Base-by-base conservation (phyloP, 306 rosid species). In the Trifolium subterraneum region DNA sequence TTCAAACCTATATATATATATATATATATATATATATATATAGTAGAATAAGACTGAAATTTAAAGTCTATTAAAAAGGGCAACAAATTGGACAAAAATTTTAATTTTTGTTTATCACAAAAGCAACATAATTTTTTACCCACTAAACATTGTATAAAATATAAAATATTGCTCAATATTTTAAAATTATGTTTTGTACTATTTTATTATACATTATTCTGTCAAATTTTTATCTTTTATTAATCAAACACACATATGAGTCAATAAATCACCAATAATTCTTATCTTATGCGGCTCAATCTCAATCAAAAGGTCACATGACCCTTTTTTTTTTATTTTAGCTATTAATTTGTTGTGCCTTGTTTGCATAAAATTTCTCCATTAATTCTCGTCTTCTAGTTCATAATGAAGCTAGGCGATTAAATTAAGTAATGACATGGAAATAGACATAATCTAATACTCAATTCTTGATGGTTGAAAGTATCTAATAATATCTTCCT, bases 261-360 rank as follows among this genome's bases (percentile, higher is more conserved):
- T 36, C 39, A 4, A 51, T 51, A 18, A 51, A 51, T 16, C 2
- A 51, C 20, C 11, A 3, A 23, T 51, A 51, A 2, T 18, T 51
- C 59, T 51, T 18, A 51, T 51, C 59, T 36, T 51, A 41, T 51
- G 33, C 13, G 63, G 64, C 84, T 63, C 74, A 70, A 52, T 52
- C 35, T 75, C 11, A 54, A 54, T 23, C 64, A 58, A 75, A 80
- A 35, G 73, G 80, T 16, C 77, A 69, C 18, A 54, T 59, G 41
- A 3, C 33, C 10, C 56, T 18, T 1, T 5, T 16, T 3, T 42
- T 4, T 3, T n/a, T n/a, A n/a, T n/a, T 33, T 2, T 23, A 15
- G 51, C 4, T 22, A 2, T 39, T 4, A 29, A 29, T 29, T 62
- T 51, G 16, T 13, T 42, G 1, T 27, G 19, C 41, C 14, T 58